Base-by-base conservation (phyloP, 1,284 basidiomycete species). In the Melampsora larici-populina region DNA sequence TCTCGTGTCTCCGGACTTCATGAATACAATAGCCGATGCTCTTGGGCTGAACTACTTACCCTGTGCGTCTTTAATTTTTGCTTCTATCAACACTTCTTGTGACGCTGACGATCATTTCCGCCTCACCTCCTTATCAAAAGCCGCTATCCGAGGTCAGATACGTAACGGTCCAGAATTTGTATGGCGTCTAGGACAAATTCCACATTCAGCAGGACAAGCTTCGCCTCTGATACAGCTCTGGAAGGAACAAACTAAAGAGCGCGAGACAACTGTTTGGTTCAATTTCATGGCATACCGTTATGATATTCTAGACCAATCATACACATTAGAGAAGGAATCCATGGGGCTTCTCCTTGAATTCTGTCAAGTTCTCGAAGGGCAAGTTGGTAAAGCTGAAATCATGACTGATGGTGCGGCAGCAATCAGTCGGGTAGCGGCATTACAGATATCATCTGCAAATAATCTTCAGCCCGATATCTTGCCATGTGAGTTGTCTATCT, bases 391-490 rank as follows among this genome's bases (percentile, higher is more conserved):
- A 15, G 13, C 26, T 31, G 63, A 66, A 67, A 58, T 75, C 31
- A 75, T 75, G 73, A 75, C 73, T 29, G 73, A 75, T 68, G 73
- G 73, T 24, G 63, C 73, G 33, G 73, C 60, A 17, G 64, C 64
- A 8, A 75, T 75, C 65, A 75, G 73, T 68, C 73, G 65, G 11
- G 29, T 33, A 0, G 73, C 64, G 8, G 73, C 73, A n/a, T 8
- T 9, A 21, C 36, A 36, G 1, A 66, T 75, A 17, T 67, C 46
- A 21, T 36, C 58, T 21, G 31, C 26, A 13, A 15, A 36, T n/a
- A 64, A 49, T 18, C 36, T 18, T 33, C 33, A 31, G 8, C 51
- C 46, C 13, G 63, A 67, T 40, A 40, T 46, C 51, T 75, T 75
- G 40, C 73, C 73, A 2, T 40, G 73, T 75, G 46, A 55, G 63